A percentile compares a stretch with the other conserved stretches of the same genome.
Evolutionary conservation across 2,329 filamentous ascomycete species (phyloP).

Genomic region (Sporothrix globosa): DNA sequence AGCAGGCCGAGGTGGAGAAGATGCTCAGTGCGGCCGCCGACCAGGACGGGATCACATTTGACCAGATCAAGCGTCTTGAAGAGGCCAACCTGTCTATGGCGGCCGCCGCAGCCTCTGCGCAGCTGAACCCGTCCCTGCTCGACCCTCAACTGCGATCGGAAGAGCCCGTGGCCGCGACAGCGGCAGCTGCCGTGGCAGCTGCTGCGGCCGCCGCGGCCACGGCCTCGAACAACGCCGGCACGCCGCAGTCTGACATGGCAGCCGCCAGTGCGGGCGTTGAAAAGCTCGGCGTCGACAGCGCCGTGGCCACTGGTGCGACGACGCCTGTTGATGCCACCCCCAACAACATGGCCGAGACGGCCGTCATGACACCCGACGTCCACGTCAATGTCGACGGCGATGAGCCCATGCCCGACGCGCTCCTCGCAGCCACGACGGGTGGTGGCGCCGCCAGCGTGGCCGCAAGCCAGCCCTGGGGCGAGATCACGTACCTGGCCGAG

Average conservation of each 20-base stretch:
- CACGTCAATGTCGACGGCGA: constrained; percentile 20
- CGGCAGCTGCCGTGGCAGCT: constrained; percentile 7
- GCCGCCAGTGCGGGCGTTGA: constrained; percentile 15
- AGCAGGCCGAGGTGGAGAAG: constrained; percentile 24
- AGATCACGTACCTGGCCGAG: constrained; percentile 56
- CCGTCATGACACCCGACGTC: constrained; percentile 30
- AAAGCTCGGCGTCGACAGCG: constrained; percentile 21
- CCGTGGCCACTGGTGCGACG: neutral
- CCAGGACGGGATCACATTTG: constrained; percentile 38
- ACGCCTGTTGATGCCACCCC: neutral
- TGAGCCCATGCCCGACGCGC: constrained; percentile 30
- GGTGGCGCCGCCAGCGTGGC: constrained; percentile 35
- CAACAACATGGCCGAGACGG: constrained; percentile 27
- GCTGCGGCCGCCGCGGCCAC: constrained; percentile 21
- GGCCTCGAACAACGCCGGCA: neutral
- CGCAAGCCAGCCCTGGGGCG: constrained; percentile 54
- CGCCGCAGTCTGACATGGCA: constrained; percentile 32
- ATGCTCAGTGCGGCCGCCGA: constrained; percentile 30
- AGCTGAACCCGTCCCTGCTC: constrained; percentile 58
- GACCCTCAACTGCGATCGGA: constrained; percentile 50
- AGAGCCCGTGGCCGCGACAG: constrained; percentile 35
- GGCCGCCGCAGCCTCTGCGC: constrained; percentile 57
- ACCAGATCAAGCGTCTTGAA: constrained; percentile 56
- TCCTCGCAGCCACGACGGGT: constrained; percentile 3
- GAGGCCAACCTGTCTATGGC: constrained; percentile 59